These are phyloP conservation scores for Tripidium arundinaceum DNA, from an alignment of 202 grass and related monocot genomes.

Conservation along the genomic window DNA sequence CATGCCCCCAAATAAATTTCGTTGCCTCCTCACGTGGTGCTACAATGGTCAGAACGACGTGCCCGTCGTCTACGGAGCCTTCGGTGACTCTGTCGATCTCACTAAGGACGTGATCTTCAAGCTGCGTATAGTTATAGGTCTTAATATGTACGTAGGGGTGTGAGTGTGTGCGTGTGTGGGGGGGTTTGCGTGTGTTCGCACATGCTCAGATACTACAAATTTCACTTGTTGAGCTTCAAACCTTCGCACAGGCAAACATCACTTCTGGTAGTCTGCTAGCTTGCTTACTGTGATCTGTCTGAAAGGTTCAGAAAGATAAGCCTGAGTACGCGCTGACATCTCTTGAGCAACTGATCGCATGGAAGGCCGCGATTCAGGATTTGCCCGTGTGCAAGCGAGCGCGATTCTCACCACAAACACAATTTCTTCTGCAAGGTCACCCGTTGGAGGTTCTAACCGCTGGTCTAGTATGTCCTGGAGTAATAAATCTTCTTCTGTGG, in stretches of 20 bases:
- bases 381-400: slow-evolving; percentile 46
- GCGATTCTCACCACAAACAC: slow-evolving; percentile 60
- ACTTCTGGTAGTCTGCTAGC: slow-evolving; percentile 49
- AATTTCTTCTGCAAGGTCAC: slow-evolving; percentile 60
- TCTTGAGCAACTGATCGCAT: slow-evolving; percentile 64
- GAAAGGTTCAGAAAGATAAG: slow-evolving; percentile 55
- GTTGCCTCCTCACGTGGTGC: no score
- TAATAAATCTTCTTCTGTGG: slow-evolving; percentile 46
- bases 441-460: slow-evolving; percentile 37
- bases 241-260: not conserved
- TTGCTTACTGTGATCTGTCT: slow-evolving; percentile 46
- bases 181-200: no score
- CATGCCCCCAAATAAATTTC: no score
- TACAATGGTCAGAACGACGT: no score
- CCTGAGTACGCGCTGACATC: slow-evolving; percentile 59
- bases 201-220: no score
- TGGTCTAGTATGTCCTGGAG: slow-evolving; percentile 75
- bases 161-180: no score
- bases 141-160: no score
- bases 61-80: no score
- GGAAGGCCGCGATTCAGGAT: slow-evolving; percentile 56
- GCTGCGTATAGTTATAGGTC: no score
- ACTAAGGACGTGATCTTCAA: no score
- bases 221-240: not conserved
- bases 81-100: no score